Evolutionary conservation across 129 eudicot genomes (phyloP).

Genomic region (Logfia minima): DNA sequence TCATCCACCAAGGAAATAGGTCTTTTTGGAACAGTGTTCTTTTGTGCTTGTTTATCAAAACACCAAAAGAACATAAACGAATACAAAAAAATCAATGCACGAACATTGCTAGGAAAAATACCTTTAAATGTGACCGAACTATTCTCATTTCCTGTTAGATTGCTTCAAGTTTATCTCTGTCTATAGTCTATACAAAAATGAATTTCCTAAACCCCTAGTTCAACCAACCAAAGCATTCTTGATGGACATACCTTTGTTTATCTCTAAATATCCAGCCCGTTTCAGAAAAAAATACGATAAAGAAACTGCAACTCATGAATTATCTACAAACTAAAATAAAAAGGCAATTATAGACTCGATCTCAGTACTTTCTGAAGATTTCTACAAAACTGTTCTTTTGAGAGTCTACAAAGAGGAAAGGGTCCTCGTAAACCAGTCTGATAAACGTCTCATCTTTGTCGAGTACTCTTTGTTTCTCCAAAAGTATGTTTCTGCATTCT

Average conservation of each 20-base stretch:
- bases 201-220: slow-evolving; percentile 19
- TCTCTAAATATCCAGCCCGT: background rate
- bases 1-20: too few species aligned
- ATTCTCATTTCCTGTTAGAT: slow-evolving; percentile 22
- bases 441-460: slow-evolving; percentile 51
- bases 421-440: slow-evolving; percentile 67
- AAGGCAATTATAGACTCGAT: slow-evolving; percentile 2
- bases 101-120: background rate
- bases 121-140: background rate
- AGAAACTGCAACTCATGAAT: background rate
- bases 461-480: slow-evolving; percentile 53
- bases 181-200: slow-evolving; percentile 38
- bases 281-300: background rate
- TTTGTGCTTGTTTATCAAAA: too few species aligned
- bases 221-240: slow-evolving; percentile 25
- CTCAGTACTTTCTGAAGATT: slow-evolving; percentile 17
- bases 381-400: slow-evolving; percentile 65
- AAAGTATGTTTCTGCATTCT: slow-evolving; percentile 51
- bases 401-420: slow-evolving; percentile 52
- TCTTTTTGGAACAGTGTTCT: too few species aligned
- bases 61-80: too few species aligned
- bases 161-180: slow-evolving; percentile 27
- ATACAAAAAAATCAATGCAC: background rate
- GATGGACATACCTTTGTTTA: background rate
- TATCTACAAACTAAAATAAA: slow-evolving; percentile 24